Evolutionary conservation across 768 basidiomycete species (phyloP).

Genomic region (Favolaschia claudopus): DNA sequence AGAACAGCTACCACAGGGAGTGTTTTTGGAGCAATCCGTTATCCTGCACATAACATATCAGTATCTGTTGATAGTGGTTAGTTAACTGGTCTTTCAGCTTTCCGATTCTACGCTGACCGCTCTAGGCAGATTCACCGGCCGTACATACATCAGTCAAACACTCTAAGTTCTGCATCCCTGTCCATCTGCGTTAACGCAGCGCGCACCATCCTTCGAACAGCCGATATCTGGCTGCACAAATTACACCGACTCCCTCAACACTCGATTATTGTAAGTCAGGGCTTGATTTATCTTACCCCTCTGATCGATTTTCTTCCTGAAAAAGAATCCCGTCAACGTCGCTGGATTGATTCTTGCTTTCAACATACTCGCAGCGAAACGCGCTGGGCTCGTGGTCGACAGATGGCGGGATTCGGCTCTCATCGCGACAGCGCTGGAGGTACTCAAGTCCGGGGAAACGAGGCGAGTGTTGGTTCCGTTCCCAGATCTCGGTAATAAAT

Average conservation of each 20-base stretch:
- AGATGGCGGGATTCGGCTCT: not conserved
- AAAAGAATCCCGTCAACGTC: not conserved
- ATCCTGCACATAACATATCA: not conserved
- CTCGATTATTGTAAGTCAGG: not conserved
- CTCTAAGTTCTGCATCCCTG: not conserved
- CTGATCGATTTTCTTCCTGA: too few species aligned
- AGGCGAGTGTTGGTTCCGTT: not conserved
- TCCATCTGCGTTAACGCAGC: slow-evolving; percentile 2
- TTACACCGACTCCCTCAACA: not conserved
- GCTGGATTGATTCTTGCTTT: not conserved
- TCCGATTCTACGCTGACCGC: not conserved
- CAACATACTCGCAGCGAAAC: not conserved
- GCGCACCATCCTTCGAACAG: not conserved
- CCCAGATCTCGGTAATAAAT: not conserved
- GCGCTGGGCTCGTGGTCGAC: not conserved
- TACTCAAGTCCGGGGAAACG: not conserved
- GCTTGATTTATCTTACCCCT: not conserved
- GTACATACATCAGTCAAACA: not conserved
- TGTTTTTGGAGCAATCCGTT: not conserved
- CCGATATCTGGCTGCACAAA: not conserved
- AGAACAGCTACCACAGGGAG: not conserved
- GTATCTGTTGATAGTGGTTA: not conserved
- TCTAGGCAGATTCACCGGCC: not conserved
- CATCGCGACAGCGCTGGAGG: not conserved
- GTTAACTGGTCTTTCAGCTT: not conserved